Base-by-base conservation (phyloP, 1,284 basidiomycete species). In the Malassezia obtusa region DNA sequence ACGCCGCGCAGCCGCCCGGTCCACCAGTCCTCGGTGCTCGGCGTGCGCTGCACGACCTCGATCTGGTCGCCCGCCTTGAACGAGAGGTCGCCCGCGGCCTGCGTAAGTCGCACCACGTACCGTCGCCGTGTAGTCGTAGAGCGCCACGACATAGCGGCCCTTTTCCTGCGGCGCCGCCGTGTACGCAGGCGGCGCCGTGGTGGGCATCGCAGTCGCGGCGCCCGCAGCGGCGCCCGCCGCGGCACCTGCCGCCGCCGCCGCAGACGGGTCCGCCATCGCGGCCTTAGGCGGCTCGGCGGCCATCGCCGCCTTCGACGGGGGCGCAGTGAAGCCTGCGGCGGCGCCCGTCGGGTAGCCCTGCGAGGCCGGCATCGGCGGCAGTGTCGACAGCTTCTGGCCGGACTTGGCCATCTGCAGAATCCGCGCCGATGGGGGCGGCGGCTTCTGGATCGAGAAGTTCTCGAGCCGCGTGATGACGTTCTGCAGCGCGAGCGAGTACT, bases 21-120 rank as follows among this genome's bases (percentile, higher is more conserved):
- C 92, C 92, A 99, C 92, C 92, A 98, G 72, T 98, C 94, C 71
- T 96, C 89, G 21, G 84, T 76, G 63, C 83, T 89, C 2, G 81
- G 82, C 11, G 86, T 86, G 70, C 84, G 82, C 76, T 94, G 85
- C 26, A 94, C 80, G 49, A 98, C 80, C 76, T 94, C 89, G 75
- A 99, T 96, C 60, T 82, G 78, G 75, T 98, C 92, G n/a, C 94
- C 94, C 1, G 83, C 82, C 53, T 78, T 82, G 78, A 99, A 99
- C 1, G 83, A 85, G 49, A 99, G 77, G 75, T 99, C 92, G 0
- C 94, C 94, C 0, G 87, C 89, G 26, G 61, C 61, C 38, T 40
- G 38, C 11, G 30, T 22, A 9, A 22, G 21, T 40, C 10, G 15
- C n/a, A 17, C 22, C 19, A 21, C 38, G 38, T 40, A 40, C 38